Percentiles rank a stretch among this genome's conserved stretches.
These are phyloP conservation scores for Sarocladium oryzae DNA, from an alignment of 2,329 filamentous ascomycete genomes.

Conservation along the genomic window DNA sequence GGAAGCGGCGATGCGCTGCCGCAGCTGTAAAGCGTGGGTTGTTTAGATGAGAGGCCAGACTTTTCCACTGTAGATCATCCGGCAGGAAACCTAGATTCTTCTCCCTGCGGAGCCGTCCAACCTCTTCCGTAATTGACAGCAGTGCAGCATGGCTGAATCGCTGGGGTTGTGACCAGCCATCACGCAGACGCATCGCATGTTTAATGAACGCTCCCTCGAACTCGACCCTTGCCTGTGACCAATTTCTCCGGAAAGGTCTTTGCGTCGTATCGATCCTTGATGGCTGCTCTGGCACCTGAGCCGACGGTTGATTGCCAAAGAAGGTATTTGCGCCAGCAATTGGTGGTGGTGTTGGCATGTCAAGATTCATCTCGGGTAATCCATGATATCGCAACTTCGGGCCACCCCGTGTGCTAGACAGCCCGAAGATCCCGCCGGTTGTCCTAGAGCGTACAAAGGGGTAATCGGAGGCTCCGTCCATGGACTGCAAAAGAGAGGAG, in stretches of 20 bases:
- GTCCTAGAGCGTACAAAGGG: conserved; percentile 5
- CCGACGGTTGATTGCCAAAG: conserved; percentile 20
- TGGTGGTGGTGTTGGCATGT: conserved; percentile 22
- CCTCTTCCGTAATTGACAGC: conserved; percentile 16
- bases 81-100: conserved; percentile 22
- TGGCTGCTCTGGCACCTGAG: no score
- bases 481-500: neutral
- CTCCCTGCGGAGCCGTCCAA: conserved; percentile 20
- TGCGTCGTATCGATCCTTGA: neutral
- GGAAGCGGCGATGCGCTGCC: conserved; percentile 20
- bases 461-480: conserved; percentile 5
- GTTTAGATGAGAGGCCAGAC: conserved; percentile 19
- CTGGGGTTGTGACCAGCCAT: neutral
- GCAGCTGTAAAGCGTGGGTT: conserved; percentile 25
- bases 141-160: neutral
- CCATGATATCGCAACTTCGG: conserved; percentile 7
- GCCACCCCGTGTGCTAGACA: neutral
- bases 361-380: neutral
- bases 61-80: conserved; percentile 30
- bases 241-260: neutral
- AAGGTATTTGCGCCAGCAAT: conserved; percentile 30
- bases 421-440: neutral
- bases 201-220: conserved; percentile 17
- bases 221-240: conserved; percentile 14
- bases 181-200: neutral